Base-by-base conservation (phyloP, 2,329 filamentous ascomycete genomes). In the Cladosporium austrohemisphaericum region DNA sequence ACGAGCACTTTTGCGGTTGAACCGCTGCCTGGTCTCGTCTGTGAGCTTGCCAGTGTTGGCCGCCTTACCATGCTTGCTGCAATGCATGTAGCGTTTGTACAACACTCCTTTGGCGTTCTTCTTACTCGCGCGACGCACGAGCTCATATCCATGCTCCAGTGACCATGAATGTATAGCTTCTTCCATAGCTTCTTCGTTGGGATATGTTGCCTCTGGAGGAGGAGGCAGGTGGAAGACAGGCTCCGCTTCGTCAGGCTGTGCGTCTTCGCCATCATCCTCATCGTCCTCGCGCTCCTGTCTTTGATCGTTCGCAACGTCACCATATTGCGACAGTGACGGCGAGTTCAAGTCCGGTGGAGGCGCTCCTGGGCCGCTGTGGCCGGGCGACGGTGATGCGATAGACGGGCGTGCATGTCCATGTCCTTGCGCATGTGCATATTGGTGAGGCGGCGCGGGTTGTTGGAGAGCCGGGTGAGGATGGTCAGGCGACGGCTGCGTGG, bases 41-140 rank as follows among this genome's bases (percentile, higher is more conserved):
- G 55, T 57, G 7, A 58, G 49, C 46, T 59, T 63, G 20, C 55
- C 55, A 8, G 54, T 55, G 18, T 52, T 60, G 40, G 53, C 55
- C 11, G 53, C 53, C 40, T 58, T 63, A 35, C 63, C 63, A 50
- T 65, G 61, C 49, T 61, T 63, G 49, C 57, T 59, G 58, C 63
- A 65, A 41, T 65, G 59, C 41, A 60, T 64, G 53, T 65, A 65
- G 20, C 63, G 60, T 52, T 65, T 65, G 56, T 65, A 65, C 19
- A 64, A 55, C 28, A 58, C 50, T 14, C 62, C 61, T n/a, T 46
- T 46, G 3, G 61, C 60, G 37, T 65, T 65, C 55, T 61, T 63
- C 56, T 64, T 65, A 50, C 57, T 61, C 4, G 62, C 61, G 23
- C 63, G 55, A 5, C 62, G 57, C 1, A 65, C 63, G 14, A 65